Percentiles rank a stretch among this genome's conserved stretches.
phyloP scores from a whole-genome alignment of 2,329 filamentous ascomycete species.

The Xylaria arbuscula region DNA sequence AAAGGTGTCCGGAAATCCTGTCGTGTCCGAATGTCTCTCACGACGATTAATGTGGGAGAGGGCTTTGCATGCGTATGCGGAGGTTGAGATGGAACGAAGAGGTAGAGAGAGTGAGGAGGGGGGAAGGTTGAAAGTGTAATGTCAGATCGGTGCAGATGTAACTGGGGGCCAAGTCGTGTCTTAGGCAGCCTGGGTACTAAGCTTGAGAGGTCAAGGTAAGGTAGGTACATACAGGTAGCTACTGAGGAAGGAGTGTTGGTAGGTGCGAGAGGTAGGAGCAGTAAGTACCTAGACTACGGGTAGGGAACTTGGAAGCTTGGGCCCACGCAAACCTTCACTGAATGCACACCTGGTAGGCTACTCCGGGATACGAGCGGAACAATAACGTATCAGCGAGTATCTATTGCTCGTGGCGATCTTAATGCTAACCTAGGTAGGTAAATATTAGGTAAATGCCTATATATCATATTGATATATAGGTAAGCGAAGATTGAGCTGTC shows the following conservation, averaged over 20 bases:
- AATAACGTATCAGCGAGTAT: not conserved
- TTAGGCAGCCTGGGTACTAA: constrained; percentile 3
- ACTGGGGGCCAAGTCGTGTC: not conserved
- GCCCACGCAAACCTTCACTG: constrained; percentile 5
- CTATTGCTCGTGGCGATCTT: no score
- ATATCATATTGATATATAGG: not conserved
- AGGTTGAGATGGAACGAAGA: not conserved
- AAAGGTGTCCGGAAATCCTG: not conserved
- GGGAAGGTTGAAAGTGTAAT: constrained; percentile 12
- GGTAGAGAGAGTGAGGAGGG: not conserved
- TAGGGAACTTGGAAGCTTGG: constrained; percentile 10
- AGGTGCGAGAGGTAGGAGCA: constrained; percentile 13
- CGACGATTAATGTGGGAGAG: not conserved
- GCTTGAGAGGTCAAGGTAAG: not conserved
- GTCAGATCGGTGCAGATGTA: not conserved
- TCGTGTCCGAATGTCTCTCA: not conserved
- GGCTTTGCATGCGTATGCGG: not conserved
- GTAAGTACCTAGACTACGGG: not conserved
- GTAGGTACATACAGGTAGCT: constrained; percentile 3
- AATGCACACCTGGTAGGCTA: not conserved
- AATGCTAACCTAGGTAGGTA: not conserved
- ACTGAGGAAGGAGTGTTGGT: not conserved
- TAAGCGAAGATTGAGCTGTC: not conserved
- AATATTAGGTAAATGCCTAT: not conserved
- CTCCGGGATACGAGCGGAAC: not conserved